Evolutionary conservation across 306 rosid genomes (phyloP).

Genomic region (Rosa rugosa): DNA sequence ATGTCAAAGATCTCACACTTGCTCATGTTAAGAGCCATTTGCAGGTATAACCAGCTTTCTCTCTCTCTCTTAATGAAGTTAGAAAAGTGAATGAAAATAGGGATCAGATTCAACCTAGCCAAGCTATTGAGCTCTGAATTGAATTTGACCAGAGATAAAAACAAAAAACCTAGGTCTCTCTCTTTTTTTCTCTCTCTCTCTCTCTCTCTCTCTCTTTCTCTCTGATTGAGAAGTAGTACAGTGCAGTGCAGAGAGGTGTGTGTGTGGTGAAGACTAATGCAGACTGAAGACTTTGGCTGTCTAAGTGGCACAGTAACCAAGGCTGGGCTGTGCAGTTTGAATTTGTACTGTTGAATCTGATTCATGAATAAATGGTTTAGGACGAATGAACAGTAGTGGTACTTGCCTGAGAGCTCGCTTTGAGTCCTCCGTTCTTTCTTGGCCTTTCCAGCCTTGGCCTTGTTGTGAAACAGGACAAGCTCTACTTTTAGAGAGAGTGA

Average conservation of each 20-base stretch:
- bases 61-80: slow-evolving; percentile 1
- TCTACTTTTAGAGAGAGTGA: slow-evolving; percentile 57
- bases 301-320: slow-evolving; percentile 62
- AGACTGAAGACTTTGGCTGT: slow-evolving; percentile 43
- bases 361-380: slow-evolving; percentile 20
- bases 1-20: slow-evolving; percentile 90
- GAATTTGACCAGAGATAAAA: not conserved
- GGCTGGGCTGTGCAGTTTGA: slow-evolving; percentile 12
- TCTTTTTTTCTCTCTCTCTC: not conserved
- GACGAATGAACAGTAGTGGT: slow-evolving; percentile 42
- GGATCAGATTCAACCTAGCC: slow-evolving; percentile 4
- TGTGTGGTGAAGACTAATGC: slow-evolving; percentile 24
- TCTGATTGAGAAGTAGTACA: not conserved
- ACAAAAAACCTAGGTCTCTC: not conserved
- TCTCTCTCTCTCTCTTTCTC: not conserved
- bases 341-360: slow-evolving; percentile 17
- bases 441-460: not conserved
- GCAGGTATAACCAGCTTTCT: slow-evolving; percentile 53
- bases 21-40: slow-evolving; percentile 99
- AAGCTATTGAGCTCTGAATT: not conserved
- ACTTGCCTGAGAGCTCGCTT: not conserved
- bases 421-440: not conserved
- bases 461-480: slow-evolving; percentile 63
- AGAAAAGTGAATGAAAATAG: not conserved
- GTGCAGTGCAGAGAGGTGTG: not conserved